These are phyloP conservation scores for Hymenoscyphus infarciens DNA, from an alignment of 2,329 filamentous ascomycete species.

Conservation along the genomic window DNA sequence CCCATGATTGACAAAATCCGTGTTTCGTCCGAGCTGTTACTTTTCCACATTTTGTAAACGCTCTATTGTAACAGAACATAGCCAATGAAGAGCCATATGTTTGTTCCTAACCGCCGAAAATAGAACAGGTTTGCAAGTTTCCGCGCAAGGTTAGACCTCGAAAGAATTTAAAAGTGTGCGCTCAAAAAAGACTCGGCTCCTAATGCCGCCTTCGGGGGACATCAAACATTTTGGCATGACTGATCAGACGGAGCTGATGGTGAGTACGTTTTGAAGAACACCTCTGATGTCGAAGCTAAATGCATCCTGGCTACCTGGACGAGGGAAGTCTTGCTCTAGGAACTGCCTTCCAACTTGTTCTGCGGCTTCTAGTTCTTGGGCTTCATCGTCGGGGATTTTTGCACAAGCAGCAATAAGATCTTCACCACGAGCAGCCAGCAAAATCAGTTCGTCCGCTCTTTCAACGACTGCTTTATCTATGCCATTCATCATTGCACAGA, in stretches of 20 bases:
- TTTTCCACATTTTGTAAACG: not conserved
- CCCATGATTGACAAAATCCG: not conserved
- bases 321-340: conserved; percentile 39
- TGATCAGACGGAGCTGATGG: conserved; percentile 16
- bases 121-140: not conserved
- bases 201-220: not conserved
- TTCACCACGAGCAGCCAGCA: conserved; percentile 66
- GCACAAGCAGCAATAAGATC: conserved; percentile 73
- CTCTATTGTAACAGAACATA: not conserved
- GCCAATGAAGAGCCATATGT: not conserved
- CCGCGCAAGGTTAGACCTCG: not conserved
- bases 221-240: not conserved
- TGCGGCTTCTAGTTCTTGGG: conserved; percentile 63
- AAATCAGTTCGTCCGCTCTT: conserved; percentile 70
- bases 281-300: conserved; percentile 26
- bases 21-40: not conserved
- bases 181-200: not conserved
- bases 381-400: conserved; percentile 60
- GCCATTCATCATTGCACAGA: conserved; percentile 84
- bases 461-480: conserved; percentile 68
- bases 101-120: conserved; percentile 1
- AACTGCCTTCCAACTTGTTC: conserved; percentile 58
- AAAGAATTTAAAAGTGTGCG: not conserved
- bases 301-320: conserved; percentile 17
- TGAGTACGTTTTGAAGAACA: conserved; percentile 30